phyloP scores from a whole-genome alignment of 2,329 filamentous ascomycete genomes.

The Didymella sp. region DNA sequence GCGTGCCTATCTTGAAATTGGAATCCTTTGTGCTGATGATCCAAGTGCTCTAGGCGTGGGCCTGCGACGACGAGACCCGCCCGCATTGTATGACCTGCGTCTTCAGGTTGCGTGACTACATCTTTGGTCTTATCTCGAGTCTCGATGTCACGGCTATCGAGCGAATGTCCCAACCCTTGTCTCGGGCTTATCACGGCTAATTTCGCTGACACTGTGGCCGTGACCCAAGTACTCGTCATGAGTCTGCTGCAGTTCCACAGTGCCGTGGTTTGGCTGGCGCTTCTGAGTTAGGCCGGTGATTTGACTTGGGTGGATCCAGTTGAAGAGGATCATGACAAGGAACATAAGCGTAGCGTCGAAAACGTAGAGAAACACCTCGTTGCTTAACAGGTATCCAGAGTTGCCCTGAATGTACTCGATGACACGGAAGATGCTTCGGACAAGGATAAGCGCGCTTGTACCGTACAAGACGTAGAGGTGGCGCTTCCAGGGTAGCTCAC shows the following conservation, averaged over 20 bases:
- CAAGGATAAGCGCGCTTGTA: slow-evolving; percentile 55
- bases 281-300: slow-evolving; percentile 27
- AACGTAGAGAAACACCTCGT: slow-evolving; percentile 55
- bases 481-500: slow-evolving; percentile 36
- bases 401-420: slow-evolving; percentile 58
- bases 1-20: not conserved
- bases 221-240: slow-evolving; percentile 1
- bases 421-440: slow-evolving; percentile 58
- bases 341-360: slow-evolving; percentile 57
- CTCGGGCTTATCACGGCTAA: not conserved
- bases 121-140: not conserved
- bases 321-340: slow-evolving; percentile 51
- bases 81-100: not conserved
- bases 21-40: not conserved
- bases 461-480: slow-evolving; percentile 55
- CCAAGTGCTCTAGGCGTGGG: not conserved
- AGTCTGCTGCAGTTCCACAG: slow-evolving; percentile 17
- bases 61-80: not conserved
- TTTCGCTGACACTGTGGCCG: not conserved
- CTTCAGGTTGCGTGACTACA: not conserved
- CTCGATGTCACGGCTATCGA: not conserved
- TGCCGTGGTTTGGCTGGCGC: slow-evolving; percentile 5
- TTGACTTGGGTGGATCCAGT: slow-evolving; percentile 48
- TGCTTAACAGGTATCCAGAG: slow-evolving; percentile 52
- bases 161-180: not conserved